Conservation (phyloP, 2,329 filamentous ascomycete genomes). For the Ophiostoma triangulosporum region DNA sequence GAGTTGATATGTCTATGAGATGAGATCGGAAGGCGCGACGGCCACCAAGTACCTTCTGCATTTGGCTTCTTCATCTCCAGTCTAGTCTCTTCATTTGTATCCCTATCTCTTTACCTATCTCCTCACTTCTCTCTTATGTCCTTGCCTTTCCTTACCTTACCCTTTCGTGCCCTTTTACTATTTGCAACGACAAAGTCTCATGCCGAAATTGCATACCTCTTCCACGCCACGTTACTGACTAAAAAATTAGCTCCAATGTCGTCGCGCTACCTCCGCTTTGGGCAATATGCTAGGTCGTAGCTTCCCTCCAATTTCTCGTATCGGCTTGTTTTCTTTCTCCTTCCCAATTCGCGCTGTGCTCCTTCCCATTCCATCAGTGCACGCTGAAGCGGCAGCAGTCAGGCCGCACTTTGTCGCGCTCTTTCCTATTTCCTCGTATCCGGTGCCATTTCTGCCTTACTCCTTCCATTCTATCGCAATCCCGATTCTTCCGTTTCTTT, state of each 20-base stretch:
- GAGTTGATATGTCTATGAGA: no score
- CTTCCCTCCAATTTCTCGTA: slow-evolving; percentile 1
- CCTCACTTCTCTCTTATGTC: no score
- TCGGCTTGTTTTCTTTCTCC: not conserved
- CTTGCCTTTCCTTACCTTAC: no score
- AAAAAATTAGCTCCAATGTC: not conserved
- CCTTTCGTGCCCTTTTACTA: no score
- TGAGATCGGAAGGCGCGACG: no score
- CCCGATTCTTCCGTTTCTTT: not conserved
- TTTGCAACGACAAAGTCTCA: no score
- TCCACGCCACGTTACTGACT: not conserved
- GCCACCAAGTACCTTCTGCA: no score
- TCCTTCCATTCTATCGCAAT: not conserved
- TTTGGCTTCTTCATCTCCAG: no score
- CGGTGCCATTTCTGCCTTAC: not conserved
- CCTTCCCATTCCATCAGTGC: not conserved
- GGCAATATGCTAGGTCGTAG: not conserved
- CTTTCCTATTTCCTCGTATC: not conserved
- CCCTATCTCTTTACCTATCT: no score
- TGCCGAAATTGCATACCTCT: no score
- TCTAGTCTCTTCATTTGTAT: no score
- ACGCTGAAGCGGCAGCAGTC: not conserved
- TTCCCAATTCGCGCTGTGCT: not conserved
- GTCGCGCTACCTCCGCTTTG: not conserved
- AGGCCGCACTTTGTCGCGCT: not conserved